Conservation (phyloP, 2,329 filamentous ascomycete genomes). For the Beauveria bassiana region DNA sequence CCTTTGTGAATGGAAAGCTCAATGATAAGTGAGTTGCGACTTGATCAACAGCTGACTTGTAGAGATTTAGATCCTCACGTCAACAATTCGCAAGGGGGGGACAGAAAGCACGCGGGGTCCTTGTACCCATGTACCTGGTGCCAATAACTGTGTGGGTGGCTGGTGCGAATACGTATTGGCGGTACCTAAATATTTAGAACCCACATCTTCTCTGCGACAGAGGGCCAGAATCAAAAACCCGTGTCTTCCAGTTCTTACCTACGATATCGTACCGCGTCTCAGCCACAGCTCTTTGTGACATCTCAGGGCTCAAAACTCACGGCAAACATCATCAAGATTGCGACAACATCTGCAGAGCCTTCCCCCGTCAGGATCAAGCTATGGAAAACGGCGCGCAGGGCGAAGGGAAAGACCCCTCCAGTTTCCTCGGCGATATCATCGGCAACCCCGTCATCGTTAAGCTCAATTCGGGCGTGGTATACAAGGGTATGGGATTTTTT, state of each 20-base stretch:
- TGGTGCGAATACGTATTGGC: not conserved
- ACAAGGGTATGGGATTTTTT: conserved; percentile 64
- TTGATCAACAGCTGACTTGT: not conserved
- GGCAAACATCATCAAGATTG: no score
- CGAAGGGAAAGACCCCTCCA: conserved; percentile 85
- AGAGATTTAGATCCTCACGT: not conserved
- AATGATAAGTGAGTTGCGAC: not conserved
- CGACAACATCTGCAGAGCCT: not conserved
- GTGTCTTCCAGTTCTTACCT: not conserved
- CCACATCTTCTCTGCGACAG: not conserved
- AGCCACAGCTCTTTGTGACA: not conserved
- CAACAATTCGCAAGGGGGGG: not conserved
- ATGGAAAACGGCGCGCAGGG: conserved; percentile 72
- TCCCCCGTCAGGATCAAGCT: no score
- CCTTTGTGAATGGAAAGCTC: not conserved
- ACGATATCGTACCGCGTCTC: not conserved
- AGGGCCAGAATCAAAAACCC: not conserved
- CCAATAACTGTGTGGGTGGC: not conserved
- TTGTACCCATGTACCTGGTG: conserved; percentile 5
- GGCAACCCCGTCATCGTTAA: conserved; percentile 92
- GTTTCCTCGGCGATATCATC: conserved; percentile 90
- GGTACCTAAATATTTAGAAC: not conserved
- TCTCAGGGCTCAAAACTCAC: no score
- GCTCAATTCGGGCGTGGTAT: conserved; percentile 96
- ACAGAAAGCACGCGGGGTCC: not conserved